phyloP scores from a whole-genome alignment of 2,329 filamentous ascomycete genomes.

The Grosmannia penicillata region DNA sequence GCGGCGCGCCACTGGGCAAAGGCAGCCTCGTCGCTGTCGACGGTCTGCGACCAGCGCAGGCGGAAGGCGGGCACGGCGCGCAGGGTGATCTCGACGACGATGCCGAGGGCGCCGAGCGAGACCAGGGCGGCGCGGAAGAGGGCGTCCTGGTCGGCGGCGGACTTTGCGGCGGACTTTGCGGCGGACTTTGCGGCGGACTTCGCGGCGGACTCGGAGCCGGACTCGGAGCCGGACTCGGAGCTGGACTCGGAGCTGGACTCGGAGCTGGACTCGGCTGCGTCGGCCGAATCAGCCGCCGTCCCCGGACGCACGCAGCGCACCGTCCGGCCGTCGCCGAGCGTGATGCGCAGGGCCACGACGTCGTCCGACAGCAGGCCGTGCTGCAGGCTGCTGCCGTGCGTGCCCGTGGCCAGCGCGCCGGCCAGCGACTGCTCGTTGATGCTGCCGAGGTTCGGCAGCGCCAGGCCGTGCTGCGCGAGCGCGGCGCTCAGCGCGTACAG shows the following conservation, averaged over 20 bases:
- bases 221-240: too few relatives aligned
- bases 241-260: too few relatives aligned
- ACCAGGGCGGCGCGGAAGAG: constrained; percentile 81
- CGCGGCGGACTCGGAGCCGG: too few relatives aligned
- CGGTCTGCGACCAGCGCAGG: constrained; percentile 73
- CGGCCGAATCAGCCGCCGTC: constrained; percentile 22
- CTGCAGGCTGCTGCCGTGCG: constrained; percentile 72
- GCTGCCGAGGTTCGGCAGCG: constrained; percentile 83
- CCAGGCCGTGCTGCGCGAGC: constrained; percentile 61
- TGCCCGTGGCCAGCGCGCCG: constrained; percentile 83
- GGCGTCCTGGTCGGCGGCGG: constrained; percentile 53
- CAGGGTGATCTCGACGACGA: constrained; percentile 81
- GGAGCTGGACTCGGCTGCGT: too few relatives aligned
- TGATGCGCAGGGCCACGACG: constrained; percentile 60
- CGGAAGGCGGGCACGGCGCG: constrained; percentile 67
- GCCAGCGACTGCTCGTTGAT: constrained; percentile 92
- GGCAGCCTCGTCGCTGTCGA: constrained; percentile 55
- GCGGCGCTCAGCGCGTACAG: constrained; percentile 58
- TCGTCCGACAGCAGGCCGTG: constrained; percentile 78
- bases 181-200: too few relatives aligned
- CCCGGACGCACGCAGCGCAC: constrained; percentile 52
- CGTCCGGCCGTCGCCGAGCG: constrained; percentile 65
- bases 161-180: too few relatives aligned
- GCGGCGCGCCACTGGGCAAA: constrained; percentile 47
- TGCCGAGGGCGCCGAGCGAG: constrained; percentile 77